A percentile compares a stretch with the other conserved stretches of the same genome.
Conservation (phyloP, 257 asterid genomes). For the Echites panduratus region DNA sequence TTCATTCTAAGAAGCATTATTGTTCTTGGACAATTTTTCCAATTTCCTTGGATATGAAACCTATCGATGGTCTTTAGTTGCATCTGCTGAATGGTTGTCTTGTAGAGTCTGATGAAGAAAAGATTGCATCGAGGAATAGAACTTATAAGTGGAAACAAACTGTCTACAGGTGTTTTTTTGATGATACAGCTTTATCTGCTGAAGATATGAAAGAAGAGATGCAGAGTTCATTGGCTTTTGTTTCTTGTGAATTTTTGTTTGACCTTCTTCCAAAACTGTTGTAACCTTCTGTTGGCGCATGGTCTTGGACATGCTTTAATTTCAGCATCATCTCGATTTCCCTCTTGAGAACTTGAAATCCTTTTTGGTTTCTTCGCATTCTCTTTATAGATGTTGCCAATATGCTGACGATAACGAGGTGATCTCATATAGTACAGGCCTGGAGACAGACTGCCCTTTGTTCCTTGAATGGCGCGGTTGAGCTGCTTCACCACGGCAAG, state of each 20-base stretch:
- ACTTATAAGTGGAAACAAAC: neutral
- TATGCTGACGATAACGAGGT: slow-evolving; percentile 30
- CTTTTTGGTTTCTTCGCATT: slow-evolving; percentile 34
- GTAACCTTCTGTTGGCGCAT: slow-evolving; percentile 10
- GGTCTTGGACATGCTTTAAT: slow-evolving; percentile 9
- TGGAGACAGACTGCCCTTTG: slow-evolving; percentile 32
- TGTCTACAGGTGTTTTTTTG: neutral
- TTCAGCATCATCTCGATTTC: neutral
- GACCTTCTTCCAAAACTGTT: slow-evolving; percentile 14
- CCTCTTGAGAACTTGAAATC: slow-evolving; percentile 25
- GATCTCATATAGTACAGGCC: slow-evolving; percentile 28
- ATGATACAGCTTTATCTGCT: neutral
- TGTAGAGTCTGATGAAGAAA: neutral
- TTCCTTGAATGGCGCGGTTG: slow-evolving; percentile 44
- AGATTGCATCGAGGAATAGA: neutral
- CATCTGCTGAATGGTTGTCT: neutral
- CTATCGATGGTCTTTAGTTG: neutral
- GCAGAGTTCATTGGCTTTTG: neutral
- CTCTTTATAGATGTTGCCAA: slow-evolving; percentile 31
- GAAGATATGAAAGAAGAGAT: neutral
- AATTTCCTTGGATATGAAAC: neutral
- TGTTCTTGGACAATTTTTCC: neutral
- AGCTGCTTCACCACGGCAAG: slow-evolving; percentile 49
- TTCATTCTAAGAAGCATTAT: neutral
- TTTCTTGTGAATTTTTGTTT: neutral